Evolutionary conservation across 805 yeast genomes (phyloP), one percentile per base, ranked within the genome.

Genomic region (Millerozyma acaciae): DNA sequence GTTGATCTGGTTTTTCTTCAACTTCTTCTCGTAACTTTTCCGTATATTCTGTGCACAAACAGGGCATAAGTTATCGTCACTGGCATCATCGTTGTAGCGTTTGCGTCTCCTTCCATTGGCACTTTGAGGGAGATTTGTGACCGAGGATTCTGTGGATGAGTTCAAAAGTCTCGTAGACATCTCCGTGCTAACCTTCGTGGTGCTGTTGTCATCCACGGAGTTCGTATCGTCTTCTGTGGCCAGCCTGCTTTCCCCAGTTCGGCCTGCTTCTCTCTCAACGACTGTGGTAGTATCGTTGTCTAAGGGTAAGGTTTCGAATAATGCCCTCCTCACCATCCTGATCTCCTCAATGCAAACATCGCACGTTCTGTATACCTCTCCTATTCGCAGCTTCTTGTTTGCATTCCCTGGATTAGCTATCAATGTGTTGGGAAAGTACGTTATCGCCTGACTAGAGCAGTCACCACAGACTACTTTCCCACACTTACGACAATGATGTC

Each of bases 401-500:
- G 68, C 70, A 14, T 66, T 62, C 5, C 78, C 77, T 0, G 80
- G 75, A 3, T 69, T 57, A 3, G 76, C 80, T 6, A 81, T 76
- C 41, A 70, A 65, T 0, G 84, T 74, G 26, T 75, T 70, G 8
- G 84, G 76, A 28, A 78, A 65, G 50, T 80, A 83, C 21, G 68
- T 62, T 5, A 75, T 66, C 26, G 58, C 55, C 15, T 73, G 65
- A 6, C 62, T 51, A 5, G 90, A 78, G 48, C 96, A 86, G 24
- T 53, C 47, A 19, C 77, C 80, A 56, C 96, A 86, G 12, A 81
- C 84, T 1, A 87, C 80, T 21, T 77, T 65, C 3, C 96, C 96
- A 60, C 96, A 86, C 38, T 65, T 68, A 33, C 93, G 68, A 55
- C 96, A 86, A 54, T 86, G 96, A 58, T 86, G 96, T 35, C 88